These are phyloP conservation scores for Colletotrichum siamense DNA, from an alignment of 2,329 filamentous ascomycete species.

Conservation along the genomic window DNA sequence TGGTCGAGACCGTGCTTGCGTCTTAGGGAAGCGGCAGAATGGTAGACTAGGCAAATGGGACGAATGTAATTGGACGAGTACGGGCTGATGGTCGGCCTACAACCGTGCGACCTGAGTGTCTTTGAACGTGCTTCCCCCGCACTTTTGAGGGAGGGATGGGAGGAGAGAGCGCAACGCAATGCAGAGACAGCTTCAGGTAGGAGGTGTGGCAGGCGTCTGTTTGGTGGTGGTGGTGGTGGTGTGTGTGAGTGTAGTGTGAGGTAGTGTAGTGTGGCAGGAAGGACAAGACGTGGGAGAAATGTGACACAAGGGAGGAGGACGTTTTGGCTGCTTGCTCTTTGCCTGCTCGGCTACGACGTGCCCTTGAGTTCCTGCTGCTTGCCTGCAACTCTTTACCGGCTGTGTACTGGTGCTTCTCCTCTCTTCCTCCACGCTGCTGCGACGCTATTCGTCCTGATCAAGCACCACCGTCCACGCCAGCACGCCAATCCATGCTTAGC, in stretches of 20 bases:
- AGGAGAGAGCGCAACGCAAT: background rate
- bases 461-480: background rate
- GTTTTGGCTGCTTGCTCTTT: background rate
- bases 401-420: background rate
- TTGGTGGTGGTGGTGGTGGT: background rate
- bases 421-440: background rate
- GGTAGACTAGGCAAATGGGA: conserved; percentile 10
- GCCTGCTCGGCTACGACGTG: background rate
- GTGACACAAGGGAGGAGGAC: conserved; percentile 13
- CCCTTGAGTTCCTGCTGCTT: background rate
- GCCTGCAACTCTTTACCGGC: background rate
- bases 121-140: conserved; percentile 15
- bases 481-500: conserved; percentile 1
- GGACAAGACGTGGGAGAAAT: background rate
- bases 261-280: conserved; percentile 10
- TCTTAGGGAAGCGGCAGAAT: background rate
- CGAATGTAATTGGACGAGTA: conserved; percentile 15
- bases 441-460: conserved; percentile 3
- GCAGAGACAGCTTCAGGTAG: conserved; percentile 18
- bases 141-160: background rate
- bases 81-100: conserved; percentile 6
- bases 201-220: background rate
- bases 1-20: conserved; percentile 16
- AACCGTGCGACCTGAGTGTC: conserved; percentile 14
- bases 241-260: background rate